Base-by-base conservation (phyloP, 2,329 filamentous ascomycete species). In the Talaromyces sp. region DNA sequence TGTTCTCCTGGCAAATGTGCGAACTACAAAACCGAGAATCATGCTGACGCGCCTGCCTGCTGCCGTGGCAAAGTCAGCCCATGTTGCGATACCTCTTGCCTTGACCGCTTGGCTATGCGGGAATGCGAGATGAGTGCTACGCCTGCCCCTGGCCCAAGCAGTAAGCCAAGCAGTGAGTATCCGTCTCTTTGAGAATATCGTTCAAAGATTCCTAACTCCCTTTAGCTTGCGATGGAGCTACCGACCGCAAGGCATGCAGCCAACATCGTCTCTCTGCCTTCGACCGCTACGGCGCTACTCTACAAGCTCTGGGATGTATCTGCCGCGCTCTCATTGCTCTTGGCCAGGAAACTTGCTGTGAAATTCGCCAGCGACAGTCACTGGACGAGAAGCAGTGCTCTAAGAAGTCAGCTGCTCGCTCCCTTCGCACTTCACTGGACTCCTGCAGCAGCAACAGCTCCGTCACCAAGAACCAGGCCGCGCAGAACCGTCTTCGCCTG, bases 291-390 rank as follows among this genome's bases (percentile, higher is more conserved):
- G 72, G 69, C 1, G 70, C 72, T 2, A 77, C 64, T 13, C 74
- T 83, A 1, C 66, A 76, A 45, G 76, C 79, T 4, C 66, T 84
- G 1, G 80, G 80, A 3, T 83, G 81, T 64, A 79, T 83, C 60
- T 84, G 81, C 59, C 76, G 80, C 17, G 75, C 78, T 19, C 74
- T 84, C 15, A 60, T 83, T 28, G 76, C 80, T 8, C 70, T 81
- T 17, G 80, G 80, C 0, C 73, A 80, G 57, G 79, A 83, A 61
- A 74, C 80, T 0, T 83, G 81, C 69, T 83, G 81, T 56, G 63
- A n/a, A n/a, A n/a, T n/a, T n/a, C 67, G 21, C 63, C 66, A 21
- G 66, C 60, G 13, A 66, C n/a, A n/a, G 35, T 10, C 55, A 52
- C 17, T 50, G 11, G 15, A 56, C 56, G 21, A 21, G 5, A 17